phyloP scores from a whole-genome alignment of 352 stramenopile species.

The Phytophthora sp. region DNA sequence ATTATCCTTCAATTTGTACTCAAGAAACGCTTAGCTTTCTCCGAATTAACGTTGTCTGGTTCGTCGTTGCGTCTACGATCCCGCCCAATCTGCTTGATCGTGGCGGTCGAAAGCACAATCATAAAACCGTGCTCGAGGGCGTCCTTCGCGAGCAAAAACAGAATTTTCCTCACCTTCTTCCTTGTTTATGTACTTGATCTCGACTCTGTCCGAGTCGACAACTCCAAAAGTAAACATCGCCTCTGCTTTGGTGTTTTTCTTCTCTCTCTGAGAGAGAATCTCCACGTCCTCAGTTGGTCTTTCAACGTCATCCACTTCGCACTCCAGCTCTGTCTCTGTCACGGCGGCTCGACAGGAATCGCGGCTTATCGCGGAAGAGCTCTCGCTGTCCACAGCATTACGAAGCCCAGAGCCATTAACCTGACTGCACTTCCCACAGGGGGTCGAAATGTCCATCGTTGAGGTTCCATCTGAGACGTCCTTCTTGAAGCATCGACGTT shows the following conservation, averaged over 20 bases:
- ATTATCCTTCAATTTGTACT: no score
- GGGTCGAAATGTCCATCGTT: neutral
- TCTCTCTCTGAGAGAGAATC: no score
- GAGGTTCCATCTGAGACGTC: slow-evolving; percentile 3
- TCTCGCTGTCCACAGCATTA: slow-evolving; percentile 7
- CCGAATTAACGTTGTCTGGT: slow-evolving; percentile 8
- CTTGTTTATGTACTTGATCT: slow-evolving; percentile 26
- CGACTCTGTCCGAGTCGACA: slow-evolving; percentile 12
- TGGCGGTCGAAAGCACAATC: slow-evolving; percentile 22
- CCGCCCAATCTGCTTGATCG: slow-evolving; percentile 11
- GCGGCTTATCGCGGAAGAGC: slow-evolving; percentile 4
- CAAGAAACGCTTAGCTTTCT: slow-evolving; percentile 20
- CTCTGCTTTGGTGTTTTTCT: no score
- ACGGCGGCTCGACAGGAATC: slow-evolving; percentile 14
- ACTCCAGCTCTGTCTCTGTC: slow-evolving; percentile 9
- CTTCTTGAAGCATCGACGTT: no score
- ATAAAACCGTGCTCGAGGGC: slow-evolving; percentile 25
- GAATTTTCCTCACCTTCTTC: slow-evolving; percentile 23
- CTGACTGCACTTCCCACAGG: slow-evolving; percentile 10
- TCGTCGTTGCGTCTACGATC: slow-evolving; percentile 1
- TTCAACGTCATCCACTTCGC: slow-evolving; percentile 5
- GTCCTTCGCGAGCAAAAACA: slow-evolving; percentile 11
- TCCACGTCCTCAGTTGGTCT: no score
- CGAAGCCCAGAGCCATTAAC: slow-evolving; percentile 11
- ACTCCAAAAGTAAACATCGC: no score